Evolutionary conservation across 2,329 filamentous ascomycete species (phyloP).

Genomic region (Metarhizium robertsii): DNA sequence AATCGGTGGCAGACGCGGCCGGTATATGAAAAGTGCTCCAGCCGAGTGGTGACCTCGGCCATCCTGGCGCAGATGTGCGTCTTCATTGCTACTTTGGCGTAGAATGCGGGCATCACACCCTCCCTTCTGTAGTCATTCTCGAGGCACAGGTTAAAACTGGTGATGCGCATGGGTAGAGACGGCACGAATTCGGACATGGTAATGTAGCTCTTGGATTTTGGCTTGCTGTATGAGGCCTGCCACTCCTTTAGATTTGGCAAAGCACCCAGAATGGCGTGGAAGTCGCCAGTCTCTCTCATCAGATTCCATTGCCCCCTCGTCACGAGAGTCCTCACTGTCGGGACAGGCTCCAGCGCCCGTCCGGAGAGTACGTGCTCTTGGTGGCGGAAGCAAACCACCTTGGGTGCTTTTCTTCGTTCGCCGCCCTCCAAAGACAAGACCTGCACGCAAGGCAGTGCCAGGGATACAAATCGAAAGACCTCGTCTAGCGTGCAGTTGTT

Average conservation of each 20-base stretch:
- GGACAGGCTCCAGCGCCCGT: constrained; percentile 24
- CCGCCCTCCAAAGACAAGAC: constrained; percentile 69
- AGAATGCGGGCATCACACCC: constrained; percentile 49
- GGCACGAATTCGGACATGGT: constrained; percentile 57
- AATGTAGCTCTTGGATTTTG: constrained; percentile 64
- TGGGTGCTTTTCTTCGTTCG: constrained; percentile 65
- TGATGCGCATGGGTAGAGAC: constrained; percentile 46
- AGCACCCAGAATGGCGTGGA: constrained; percentile 49
- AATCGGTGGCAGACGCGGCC: constrained; percentile 63
- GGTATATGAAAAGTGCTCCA: constrained; percentile 64
- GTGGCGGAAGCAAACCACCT: constrained; percentile 35
- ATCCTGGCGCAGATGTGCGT: constrained; percentile 58
- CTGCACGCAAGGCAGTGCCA: constrained; percentile 48
- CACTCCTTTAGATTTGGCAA: constrained; percentile 57
- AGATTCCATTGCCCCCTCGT: constrained; percentile 73
- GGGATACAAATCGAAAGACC: constrained; percentile 54
- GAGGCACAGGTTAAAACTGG: constrained; percentile 56
- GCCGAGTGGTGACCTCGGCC: constrained; percentile 47
- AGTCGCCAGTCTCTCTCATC: constrained; percentile 55
- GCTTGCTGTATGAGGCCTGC: constrained; percentile 59
- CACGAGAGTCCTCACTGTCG: constrained; percentile 54
- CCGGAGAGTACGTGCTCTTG: constrained; percentile 11
- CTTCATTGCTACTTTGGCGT: constrained; percentile 47
- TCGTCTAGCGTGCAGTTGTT: constrained; percentile 64
- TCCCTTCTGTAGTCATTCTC: constrained; percentile 65